Conservation (phyloP, 768 basidiomycete species). For the Russula lepida region DNA sequence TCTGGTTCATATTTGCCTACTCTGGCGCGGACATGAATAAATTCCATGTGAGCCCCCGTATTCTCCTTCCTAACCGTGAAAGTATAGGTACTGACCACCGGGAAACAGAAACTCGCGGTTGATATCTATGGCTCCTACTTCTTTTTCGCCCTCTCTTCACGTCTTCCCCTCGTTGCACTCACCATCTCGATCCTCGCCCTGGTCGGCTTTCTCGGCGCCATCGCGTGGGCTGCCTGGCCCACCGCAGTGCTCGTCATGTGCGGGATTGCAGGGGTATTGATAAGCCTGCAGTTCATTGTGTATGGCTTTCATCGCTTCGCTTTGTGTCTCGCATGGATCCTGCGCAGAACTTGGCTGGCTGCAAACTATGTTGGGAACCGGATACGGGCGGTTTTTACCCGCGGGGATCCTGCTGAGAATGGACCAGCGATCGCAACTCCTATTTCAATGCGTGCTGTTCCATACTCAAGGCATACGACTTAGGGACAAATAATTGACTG, state of each 20-base stretch:
- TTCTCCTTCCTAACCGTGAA: not conserved
- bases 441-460: not conserved
- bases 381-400: not conserved
- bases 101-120: slow-evolving; percentile 35
- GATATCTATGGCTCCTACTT: slow-evolving; percentile 55
- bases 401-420: not conserved
- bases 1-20: slow-evolving; percentile 62
- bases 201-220: slow-evolving; percentile 49
- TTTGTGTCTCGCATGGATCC: slow-evolving; percentile 3
- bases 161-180: slow-evolving; percentile 56
- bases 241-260: slow-evolving; percentile 50
- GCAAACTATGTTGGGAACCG: not conserved
- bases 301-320: slow-evolving; percentile 12
- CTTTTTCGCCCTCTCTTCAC: slow-evolving; percentile 61
- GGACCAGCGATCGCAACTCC: not conserved
- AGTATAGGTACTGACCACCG: not conserved
- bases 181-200: slow-evolving; percentile 48
- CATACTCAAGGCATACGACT: not conserved
- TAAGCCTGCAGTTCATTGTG: slow-evolving; percentile 60
- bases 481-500: not conserved
- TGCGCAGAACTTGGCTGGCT: slow-evolving; percentile 5
- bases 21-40: slow-evolving; percentile 42
- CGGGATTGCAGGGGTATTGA: slow-evolving; percentile 46
- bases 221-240: slow-evolving; percentile 60
- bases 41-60: slow-evolving; percentile 42